Conservation (phyloP, 495 filamentous ascomycete species). For the Hypoxylon fuscum region DNA sequence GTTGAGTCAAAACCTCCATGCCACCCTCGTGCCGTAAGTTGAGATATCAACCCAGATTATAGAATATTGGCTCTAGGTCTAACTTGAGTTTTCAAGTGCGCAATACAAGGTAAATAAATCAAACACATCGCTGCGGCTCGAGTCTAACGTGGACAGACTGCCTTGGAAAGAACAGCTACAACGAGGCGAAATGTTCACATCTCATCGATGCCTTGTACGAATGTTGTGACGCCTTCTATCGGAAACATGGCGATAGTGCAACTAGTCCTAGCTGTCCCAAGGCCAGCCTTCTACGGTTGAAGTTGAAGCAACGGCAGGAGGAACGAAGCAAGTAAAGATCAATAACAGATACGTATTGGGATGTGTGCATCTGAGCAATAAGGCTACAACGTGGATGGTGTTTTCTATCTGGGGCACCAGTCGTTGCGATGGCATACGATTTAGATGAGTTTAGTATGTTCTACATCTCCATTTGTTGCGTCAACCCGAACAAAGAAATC, state of each 20-base stretch:
- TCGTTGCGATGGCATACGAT: too few relatives aligned
- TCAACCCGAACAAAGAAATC: slow-evolving; percentile 58
- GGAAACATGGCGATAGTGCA: slow-evolving; percentile 78
- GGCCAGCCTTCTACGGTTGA: slow-evolving; percentile 76
- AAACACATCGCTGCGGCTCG: slow-evolving; percentile 14
- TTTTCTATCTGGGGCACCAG: too few relatives aligned
- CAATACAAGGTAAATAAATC: slow-evolving; percentile 76
- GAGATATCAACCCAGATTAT: slow-evolving; percentile 1
- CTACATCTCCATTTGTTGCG: slow-evolving; percentile 55
- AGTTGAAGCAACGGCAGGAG: slow-evolving; percentile 81
- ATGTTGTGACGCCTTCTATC: slow-evolving; percentile 92
- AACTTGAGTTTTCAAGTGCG: slow-evolving; percentile 64
- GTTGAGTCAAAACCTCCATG: slow-evolving; percentile 81
- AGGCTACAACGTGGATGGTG: too few relatives aligned
- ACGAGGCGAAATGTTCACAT: slow-evolving; percentile 83
- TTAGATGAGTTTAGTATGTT: slow-evolving; percentile 55
- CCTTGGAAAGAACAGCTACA: slow-evolving; percentile 81
- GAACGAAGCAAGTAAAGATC: slow-evolving; percentile 37
- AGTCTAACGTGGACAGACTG: slow-evolving; percentile 67
- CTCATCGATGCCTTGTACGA: slow-evolving; percentile 93
- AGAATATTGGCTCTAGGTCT: background rate
- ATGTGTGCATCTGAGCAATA: slow-evolving; percentile 1
- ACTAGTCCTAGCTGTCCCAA: slow-evolving; percentile 87
- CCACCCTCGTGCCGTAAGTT: slow-evolving; percentile 84
- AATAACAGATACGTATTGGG: too few relatives aligned